Evolutionary conservation across 2,329 filamentous ascomycete genomes (phyloP), one percentile per base, ranked within the genome.

Genomic region (Sporothrix euskadiensis): DNA sequence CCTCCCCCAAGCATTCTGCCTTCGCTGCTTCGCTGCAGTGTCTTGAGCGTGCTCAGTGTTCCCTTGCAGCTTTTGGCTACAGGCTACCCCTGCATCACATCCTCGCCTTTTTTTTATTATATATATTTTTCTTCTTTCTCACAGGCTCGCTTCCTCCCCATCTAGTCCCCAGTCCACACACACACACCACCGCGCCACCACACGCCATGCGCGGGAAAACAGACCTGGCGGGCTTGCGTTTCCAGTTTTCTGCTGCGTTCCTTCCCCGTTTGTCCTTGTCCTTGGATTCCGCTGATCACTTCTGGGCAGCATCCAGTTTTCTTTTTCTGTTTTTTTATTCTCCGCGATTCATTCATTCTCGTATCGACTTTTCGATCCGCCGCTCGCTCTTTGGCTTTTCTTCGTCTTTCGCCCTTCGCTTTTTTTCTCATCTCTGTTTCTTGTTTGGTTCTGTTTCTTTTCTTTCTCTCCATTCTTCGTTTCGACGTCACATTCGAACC

Each of bases 21-120:
- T 35, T 57, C 39, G 22, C 9, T 49, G 19, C 71, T 35, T 57
- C 39, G 22, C 9, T 49, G 19, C 41, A 41, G 26, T 12, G 30
- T 72, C 52, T 39, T 4, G 44, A 16, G 41, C 35, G 35, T 35
- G 39, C 22, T 3, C 65, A 35, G 30, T 61, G 56, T 32, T 59
- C 44, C 56, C 57, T 59, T 63, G 49, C 66, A 49, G 52, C 54
- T 59, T 47, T 35, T 35, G 35, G 35, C 35, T 35, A 35, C 35
- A 35, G 8, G 26, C 44, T 54, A 57, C 72, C 72, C 72, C 72
- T 73, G 72, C 72, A 68, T 71, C 72, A 44, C 72, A 71, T 73
- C 72, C 65, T 71, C 22, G 59, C 59, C 59, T 65, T 35, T 41
- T 4, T 49, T 49, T 49, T 14, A n/a, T n/a, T n/a, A n/a, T n/a